A percentile compares a stretch with the other conserved stretches of the same genome.
Evolutionary conservation across 83 land plant genomes (phyloP).

Genomic region (Thuja plicata): DNA sequence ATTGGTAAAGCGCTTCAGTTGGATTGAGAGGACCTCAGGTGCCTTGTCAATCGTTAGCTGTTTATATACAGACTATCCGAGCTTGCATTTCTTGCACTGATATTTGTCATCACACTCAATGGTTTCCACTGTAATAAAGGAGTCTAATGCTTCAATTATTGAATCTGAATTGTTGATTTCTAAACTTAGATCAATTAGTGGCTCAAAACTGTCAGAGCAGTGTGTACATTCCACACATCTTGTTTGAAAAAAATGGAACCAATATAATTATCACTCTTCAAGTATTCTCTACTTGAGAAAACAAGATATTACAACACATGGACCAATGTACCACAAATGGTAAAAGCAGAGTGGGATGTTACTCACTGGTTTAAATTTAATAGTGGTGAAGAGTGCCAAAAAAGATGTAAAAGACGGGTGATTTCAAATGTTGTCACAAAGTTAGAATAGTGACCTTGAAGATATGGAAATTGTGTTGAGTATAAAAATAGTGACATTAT

Average conservation of each 20-base stretch:
- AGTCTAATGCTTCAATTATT: constrained; percentile 34
- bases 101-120: constrained; percentile 41
- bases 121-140: constrained; percentile 44
- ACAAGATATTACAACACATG: background rate
- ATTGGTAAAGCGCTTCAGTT: constrained; percentile 57
- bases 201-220: constrained; percentile 47
- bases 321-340: no score
- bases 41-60: constrained; percentile 33
- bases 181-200: constrained; percentile 50
- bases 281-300: background rate
- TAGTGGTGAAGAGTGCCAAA: no score
- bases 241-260: constrained; percentile 28
- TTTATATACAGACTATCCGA: constrained; percentile 33
- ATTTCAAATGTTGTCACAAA: no score
- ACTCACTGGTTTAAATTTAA: background rate
- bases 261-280: background rate
- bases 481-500: no score
- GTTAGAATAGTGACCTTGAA: no score
- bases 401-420: no score
- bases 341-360: background rate
- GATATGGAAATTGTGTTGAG: no score
- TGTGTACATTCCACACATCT: constrained; percentile 45
- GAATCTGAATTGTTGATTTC: constrained; percentile 41
- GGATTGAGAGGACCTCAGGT: constrained; percentile 42
- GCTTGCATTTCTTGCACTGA: constrained; percentile 45